phyloP scores from a whole-genome alignment of 257 asterid genomes.

The Henckelia pumila region DNA sequence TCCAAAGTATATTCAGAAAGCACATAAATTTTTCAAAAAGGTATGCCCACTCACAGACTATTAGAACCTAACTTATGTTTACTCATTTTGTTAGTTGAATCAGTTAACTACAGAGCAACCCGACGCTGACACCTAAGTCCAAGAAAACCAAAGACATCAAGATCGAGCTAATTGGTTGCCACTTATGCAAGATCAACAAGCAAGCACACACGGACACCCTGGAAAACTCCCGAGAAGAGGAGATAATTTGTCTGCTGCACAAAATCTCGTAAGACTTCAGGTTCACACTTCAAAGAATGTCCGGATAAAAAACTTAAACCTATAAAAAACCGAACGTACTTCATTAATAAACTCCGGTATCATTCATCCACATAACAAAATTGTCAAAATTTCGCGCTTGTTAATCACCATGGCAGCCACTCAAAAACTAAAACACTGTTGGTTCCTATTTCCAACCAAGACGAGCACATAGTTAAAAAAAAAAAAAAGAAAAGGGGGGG shows the following conservation, averaged over 20 bases:
- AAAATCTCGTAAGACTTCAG: not conserved
- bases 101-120: too few species aligned
- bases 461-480: not conserved
- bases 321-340: not conserved
- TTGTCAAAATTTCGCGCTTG: not conserved
- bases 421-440: not conserved
- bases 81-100: too few species aligned
- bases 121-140: not conserved
- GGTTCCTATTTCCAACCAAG: not conserved
- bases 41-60: not conserved
- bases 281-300: not conserved
- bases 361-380: not conserved
- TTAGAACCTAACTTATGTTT: too few species aligned
- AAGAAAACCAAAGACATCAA: not conserved
- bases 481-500: too few species aligned
- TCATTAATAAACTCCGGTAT: not conserved
- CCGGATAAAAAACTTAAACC: not conserved
- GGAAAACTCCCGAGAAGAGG: not conserved
- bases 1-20: not conserved
- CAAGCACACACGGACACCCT: not conserved
- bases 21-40: not conserved
- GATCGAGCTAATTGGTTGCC: too few species aligned
- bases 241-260: not conserved
- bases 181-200: not conserved
- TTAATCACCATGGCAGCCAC: not conserved